Percentiles rank a stretch among this genome's conserved stretches.
Evolutionary conservation across 495 filamentous ascomycete genomes (phyloP).

Genomic region (Penicillium roqueforti): DNA sequence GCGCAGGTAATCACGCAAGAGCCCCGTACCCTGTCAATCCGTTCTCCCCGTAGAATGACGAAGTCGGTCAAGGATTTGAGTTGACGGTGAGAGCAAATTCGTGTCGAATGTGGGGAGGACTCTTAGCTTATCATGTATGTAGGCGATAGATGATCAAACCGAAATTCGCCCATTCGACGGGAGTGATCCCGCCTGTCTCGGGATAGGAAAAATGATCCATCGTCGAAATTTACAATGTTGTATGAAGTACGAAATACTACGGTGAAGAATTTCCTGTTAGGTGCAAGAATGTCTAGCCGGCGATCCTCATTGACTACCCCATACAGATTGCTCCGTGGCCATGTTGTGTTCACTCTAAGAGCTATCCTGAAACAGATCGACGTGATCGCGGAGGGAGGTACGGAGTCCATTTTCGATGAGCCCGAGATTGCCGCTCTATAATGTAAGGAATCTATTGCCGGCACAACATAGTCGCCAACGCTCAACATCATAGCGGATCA

Average conservation of each 20-base stretch:
- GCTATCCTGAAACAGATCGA: not conserved
- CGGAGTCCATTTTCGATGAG: not conserved
- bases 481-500: not conserved
- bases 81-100: not conserved
- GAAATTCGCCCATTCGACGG: not conserved
- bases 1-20: not conserved
- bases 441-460: not conserved
- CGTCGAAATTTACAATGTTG: not conserved
- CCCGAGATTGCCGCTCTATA: constrained; percentile 1
- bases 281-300: not conserved
- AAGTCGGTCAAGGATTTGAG: not conserved
- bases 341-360: not conserved
- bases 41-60: not conserved
- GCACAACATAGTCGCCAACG: constrained; percentile 1
- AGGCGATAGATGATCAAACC: not conserved
- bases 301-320: not conserved
- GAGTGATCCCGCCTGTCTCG: not conserved
- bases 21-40: not conserved
- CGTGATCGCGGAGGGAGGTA: no score
- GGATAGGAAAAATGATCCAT: not conserved
- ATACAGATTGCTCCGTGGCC: not conserved
- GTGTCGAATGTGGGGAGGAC: not conserved
- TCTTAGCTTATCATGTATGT: not conserved
- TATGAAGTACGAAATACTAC: no score
- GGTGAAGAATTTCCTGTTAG: no score